Evolutionary conservation across 2,329 filamentous ascomycete species (phyloP).

Genomic region (Colletotrichum chlorophyti): DNA sequence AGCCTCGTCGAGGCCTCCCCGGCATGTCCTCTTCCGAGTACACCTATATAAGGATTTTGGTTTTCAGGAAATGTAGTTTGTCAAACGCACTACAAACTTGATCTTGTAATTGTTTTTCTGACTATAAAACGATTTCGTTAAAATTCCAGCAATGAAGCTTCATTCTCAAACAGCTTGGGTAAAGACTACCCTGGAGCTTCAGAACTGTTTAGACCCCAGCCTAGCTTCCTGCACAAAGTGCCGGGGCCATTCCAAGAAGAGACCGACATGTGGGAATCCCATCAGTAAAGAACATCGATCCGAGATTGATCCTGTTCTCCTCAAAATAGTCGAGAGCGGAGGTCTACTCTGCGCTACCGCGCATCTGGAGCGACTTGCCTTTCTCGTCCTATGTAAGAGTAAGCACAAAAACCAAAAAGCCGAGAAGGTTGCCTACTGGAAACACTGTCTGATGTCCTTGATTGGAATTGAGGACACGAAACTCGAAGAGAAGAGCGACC

Average conservation of each 20-base stretch:
- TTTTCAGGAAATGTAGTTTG: no score
- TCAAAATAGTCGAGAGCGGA: not conserved
- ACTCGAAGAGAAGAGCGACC: not conserved
- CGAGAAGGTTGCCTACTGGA: slow-evolving; percentile 2
- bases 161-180: not conserved
- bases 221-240: not conserved
- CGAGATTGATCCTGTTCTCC: not conserved
- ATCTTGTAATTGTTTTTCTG: not conserved
- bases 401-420: not conserved
- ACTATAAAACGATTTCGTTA: not conserved
- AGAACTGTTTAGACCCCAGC: not conserved
- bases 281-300: slow-evolving; percentile 1
- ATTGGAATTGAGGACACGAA: rapidly evolving
- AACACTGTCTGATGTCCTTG: not conserved
- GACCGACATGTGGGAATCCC: not conserved
- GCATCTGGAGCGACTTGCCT: slow-evolving; percentile 5
- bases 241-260: slow-evolving; percentile 1
- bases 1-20: slow-evolving; percentile 17
- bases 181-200: not conserved
- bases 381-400: slow-evolving; percentile 8
- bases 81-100: not conserved
- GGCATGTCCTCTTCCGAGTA: not conserved
- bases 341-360: not conserved
- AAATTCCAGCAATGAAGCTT: not conserved
- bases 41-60: no score